phyloP scores from a whole-genome alignment of 176 grass and related monocot genomes.

The Triticum urartu region DNA sequence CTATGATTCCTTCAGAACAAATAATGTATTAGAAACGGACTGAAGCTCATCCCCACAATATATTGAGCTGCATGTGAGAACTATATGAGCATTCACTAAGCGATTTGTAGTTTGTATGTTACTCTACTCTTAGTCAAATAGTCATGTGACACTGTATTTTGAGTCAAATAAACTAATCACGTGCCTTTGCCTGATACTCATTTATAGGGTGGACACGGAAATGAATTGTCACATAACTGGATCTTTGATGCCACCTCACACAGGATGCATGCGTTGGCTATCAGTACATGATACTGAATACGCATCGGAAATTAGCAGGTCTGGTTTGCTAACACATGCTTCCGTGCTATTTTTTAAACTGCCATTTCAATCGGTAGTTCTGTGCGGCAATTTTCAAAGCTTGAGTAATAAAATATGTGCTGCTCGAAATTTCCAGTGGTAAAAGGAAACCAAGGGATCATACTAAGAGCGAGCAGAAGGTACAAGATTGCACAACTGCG shows the following conservation, averaged over 20 bases:
- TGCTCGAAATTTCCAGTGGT: conserved; percentile 33
- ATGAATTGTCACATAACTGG: conserved; percentile 87
- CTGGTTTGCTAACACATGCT: conserved; percentile 17
- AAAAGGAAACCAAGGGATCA: conserved; percentile 20
- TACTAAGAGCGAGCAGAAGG: conserved; percentile 19
- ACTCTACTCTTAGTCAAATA: background rate
- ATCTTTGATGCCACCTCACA: conserved; percentile 68
- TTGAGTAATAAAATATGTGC: conserved; percentile 14
- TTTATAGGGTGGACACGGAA: conserved; percentile 73
- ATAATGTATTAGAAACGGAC: background rate
- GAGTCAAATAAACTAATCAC: background rate
- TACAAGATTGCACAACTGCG: conserved; percentile 16
- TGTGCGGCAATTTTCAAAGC: conserved; percentile 17
- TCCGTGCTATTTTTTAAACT: conserved; percentile 1
- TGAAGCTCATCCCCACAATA: background rate
- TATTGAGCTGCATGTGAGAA: conserved; percentile 10
- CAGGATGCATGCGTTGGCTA: conserved; percentile 74
- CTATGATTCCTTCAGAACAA: too few species aligned
- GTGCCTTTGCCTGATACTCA: conserved; percentile 26
- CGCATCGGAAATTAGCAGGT: conserved; percentile 51
- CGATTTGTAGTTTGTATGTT: background rate
- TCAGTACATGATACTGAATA: conserved; percentile 50
- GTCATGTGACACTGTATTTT: conserved; percentile 19
- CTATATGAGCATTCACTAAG: background rate
- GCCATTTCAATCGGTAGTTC: background rate